Base-by-base conservation (phyloP, 352 stramenopile species). In the Phytophthora idaei region DNA sequence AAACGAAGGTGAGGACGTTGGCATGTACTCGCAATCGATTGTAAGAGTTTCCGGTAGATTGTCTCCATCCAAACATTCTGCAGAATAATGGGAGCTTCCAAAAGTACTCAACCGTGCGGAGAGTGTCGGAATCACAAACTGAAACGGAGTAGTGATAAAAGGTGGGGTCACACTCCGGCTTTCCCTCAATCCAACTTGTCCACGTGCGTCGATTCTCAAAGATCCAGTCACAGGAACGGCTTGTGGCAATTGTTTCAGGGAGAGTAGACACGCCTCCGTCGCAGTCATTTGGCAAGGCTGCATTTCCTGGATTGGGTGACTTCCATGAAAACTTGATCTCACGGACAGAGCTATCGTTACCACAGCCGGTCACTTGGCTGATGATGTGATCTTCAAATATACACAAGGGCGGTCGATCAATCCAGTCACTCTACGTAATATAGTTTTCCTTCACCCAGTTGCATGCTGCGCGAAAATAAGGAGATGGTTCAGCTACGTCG, bases 371-470 rank as follows among this genome's bases (percentile, higher is more conserved):
- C 2, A 82, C 59, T 3, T 31, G 31, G 50, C 74, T 73, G 12
- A 56, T 10, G 8, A 84, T 71, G 36, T 86, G 64, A 0, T 32
- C n/a, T 3, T 76, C 62, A 4, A 85, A 64, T 2, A 62, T 75
- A 36, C 77, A 85, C 2, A 80, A 14, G 0, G 71, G 76, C 15
- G 85, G 2, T 8, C 61, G 74, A 1, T 83, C 67, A 3, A 85
- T 12, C 82, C 80, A 90, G 0, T 74, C 47, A 14, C 49, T 74
- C 82, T 80, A 90, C 2, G 58, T 41, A n/a, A 75, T 59, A 46
- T 87, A 91, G 49, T 89, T 90, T 0, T 49, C 31, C 32, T 78
- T 77, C 9, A 90, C 62, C 80, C 83, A 91, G 15, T 69, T 73
- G 57, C 82, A 90, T 1, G 82, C 74, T 0, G 80, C 67, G 0